Conservation (phyloP, 352 stramenopile species). For the Hyaloperonospora arabidopsidis region DNA sequence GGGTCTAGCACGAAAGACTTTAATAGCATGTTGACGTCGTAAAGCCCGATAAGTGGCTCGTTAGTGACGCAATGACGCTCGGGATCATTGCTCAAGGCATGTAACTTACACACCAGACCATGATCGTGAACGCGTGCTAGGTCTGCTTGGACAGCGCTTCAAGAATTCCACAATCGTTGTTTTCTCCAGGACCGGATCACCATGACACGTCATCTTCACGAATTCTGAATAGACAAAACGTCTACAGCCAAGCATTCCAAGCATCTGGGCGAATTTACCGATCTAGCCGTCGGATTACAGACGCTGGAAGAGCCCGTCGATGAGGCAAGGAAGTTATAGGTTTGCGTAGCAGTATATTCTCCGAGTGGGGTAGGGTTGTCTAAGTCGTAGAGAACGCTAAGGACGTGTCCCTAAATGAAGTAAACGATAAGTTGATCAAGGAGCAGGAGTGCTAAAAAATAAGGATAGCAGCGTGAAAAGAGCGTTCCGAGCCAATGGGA, state of each 20-base stretch:
- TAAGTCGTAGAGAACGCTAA: conserved; percentile 16
- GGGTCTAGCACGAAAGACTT: too few species aligned
- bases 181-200: background rate
- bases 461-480: conserved; percentile 6
- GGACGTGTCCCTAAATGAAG: conserved; percentile 10
- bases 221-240: conserved; percentile 5
- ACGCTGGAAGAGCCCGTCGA: conserved; percentile 19
- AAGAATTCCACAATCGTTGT: background rate
- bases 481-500: conserved; percentile 2
- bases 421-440: conserved; percentile 23
- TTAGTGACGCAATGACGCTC: background rate
- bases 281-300: conserved; percentile 21
- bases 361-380: conserved; percentile 18
- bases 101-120: background rate
- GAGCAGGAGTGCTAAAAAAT: conserved; percentile 14
- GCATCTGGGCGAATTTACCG: conserved; percentile 21
- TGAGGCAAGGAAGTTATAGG: conserved; percentile 19
- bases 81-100: background rate
- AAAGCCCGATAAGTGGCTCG: too few species aligned
- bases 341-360: conserved; percentile 17
- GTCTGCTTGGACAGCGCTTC: background rate
- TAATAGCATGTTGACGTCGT: too few species aligned
- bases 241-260: too few species aligned
- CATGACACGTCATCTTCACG: background rate
- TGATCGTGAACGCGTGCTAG: background rate